Base-by-base conservation (phyloP, 768 basidiomycete species). In the Tricholomella constricta region DNA sequence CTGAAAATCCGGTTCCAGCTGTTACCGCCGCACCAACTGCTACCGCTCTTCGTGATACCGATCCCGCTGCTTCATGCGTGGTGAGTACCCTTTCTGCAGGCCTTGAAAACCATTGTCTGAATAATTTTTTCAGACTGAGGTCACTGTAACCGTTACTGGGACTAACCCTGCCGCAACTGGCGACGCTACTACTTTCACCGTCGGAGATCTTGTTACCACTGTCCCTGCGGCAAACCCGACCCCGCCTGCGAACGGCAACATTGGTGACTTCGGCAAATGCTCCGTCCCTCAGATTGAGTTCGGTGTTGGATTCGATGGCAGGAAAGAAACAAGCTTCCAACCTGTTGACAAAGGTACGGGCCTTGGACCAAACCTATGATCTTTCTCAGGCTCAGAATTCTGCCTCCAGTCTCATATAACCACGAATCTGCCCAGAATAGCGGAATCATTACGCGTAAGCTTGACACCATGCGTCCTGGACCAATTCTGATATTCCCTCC, bases 231-330 rank as follows among this genome's bases (percentile, higher is more conserved):
- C 52, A 0, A 51, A 38, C 38, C 52, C 62, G 9, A 58, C 63
- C 11, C 29, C 66, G n/a, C 40, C 61, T 6, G 19, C 62, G 11
- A 53, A 57, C 35, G 52, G 54, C 29, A 49, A 55, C 40, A 68
- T 69, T 41, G 73, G 69, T 14, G 60, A 82, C 69, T 85, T 86
- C 54, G 83, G 83, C 31, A 72, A 64, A 20, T 85, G 83, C 70
- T 69, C 78, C 4, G 70, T 79, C 11, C 83, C 84, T 12, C 67
- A 83, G 66, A 82, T 86, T 53, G 73, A 78, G 59, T 86, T 86
- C 58, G 83, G 72, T 41, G 69, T 60, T 26, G 82, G 81, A 32
- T 83, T 86, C 59, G 83, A 85, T 55, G 69, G 69, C 60, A 74
- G 84, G 52, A 79, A 71, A 57, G 84, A 85, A 62, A 85, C 82